phyloP scores from a whole-genome alignment of 2,329 filamentous ascomycete species.

The Aspergillus fischeri region DNA sequence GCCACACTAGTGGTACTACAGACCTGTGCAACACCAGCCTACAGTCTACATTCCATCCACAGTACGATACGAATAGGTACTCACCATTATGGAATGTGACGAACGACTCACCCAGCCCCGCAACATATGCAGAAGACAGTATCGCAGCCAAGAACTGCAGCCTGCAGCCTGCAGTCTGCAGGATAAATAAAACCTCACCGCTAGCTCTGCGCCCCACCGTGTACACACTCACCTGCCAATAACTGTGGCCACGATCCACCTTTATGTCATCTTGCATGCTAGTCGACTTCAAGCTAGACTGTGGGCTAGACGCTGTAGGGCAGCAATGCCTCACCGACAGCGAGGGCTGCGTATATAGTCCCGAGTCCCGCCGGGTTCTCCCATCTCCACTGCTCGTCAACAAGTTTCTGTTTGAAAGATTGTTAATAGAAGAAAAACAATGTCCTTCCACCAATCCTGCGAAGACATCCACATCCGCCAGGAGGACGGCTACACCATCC shows the following conservation, averaged over 20 bases:
- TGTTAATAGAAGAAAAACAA: background rate
- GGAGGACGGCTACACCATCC: constrained; percentile 9
- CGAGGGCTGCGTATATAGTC: background rate
- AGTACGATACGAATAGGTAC: too few species aligned
- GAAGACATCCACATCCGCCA: constrained; percentile 10
- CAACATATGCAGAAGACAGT: too few species aligned
- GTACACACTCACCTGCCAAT: background rate
- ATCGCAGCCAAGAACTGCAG: background rate
- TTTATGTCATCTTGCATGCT: background rate
- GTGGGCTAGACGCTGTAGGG: background rate
- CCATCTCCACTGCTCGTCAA: background rate
- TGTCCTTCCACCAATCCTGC: constrained; percentile 14
- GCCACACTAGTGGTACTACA: too few species aligned
- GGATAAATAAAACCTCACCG: background rate
- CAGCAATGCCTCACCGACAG: background rate
- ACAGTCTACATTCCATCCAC: too few species aligned
- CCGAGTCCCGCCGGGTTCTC: background rate
- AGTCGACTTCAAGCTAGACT: background rate
- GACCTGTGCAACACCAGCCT: too few species aligned
- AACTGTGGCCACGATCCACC: background rate
- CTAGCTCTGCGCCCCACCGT: background rate
- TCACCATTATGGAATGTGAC: too few species aligned
- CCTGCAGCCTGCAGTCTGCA: background rate
- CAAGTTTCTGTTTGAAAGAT: too few species aligned
- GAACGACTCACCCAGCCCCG: too few species aligned